A percentile compares a stretch with the other conserved stretches of the same genome.
phyloP scores from a whole-genome alignment of 257 asterid genomes.

The Forsythia suspensa region DNA sequence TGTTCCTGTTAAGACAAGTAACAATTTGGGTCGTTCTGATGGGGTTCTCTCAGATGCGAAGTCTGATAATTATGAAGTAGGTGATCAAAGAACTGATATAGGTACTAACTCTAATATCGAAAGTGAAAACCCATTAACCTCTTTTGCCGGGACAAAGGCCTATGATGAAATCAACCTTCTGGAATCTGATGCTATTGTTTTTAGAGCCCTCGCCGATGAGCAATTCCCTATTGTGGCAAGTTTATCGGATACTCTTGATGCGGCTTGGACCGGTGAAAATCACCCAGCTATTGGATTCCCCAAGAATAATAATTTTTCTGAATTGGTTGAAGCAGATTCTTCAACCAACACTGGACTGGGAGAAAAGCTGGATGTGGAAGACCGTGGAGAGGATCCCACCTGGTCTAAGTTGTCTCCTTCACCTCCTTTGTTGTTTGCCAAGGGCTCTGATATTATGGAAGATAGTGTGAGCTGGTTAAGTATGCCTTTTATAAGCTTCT shows the following conservation, averaged over 20 bases:
- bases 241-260: constrained; percentile 85
- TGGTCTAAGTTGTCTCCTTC: constrained; percentile 40
- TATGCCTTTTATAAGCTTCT: constrained; percentile 71
- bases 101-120: constrained; percentile 24
- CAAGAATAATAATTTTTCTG: constrained; percentile 39
- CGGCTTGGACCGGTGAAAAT: constrained; percentile 96
- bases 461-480: constrained; percentile 68
- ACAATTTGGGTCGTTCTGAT: constrained; percentile 24
- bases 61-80: constrained; percentile 26
- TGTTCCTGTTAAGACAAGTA: constrained; percentile 29
- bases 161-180: constrained; percentile 37
- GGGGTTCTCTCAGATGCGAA: constrained; percentile 25
- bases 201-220: constrained; percentile 61
- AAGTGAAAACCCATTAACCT: constrained; percentile 26
- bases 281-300: constrained; percentile 35
- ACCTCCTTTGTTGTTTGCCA: constrained; percentile 42
- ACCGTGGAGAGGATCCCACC: constrained; percentile 42
- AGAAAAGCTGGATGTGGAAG: constrained; percentile 50
- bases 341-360: constrained; percentile 34
- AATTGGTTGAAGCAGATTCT: constrained; percentile 40
- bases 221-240: constrained; percentile 48
- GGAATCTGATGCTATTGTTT: constrained; percentile 38
- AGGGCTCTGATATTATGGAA: constrained; percentile 52
- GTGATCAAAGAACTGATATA: constrained; percentile 31
- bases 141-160: constrained; percentile 36